A percentile compares a stretch with the other conserved stretches of the same genome.
Evolutionary conservation across 371 early-diverging fungal species (phyloP).

Genomic region (Syncephalastrum monosporum): DNA sequence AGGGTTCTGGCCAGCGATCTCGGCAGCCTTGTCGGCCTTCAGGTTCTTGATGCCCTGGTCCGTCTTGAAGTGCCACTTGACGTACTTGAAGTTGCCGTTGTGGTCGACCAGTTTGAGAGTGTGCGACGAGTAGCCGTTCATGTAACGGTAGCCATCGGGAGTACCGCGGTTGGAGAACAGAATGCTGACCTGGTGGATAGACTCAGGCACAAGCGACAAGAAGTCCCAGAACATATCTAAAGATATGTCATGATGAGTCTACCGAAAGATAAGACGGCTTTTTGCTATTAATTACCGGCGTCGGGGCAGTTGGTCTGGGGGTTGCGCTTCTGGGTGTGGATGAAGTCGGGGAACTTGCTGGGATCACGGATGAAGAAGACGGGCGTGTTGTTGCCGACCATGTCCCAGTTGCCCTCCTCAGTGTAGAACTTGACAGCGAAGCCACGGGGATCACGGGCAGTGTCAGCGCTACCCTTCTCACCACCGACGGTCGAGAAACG

Average conservation of each 20-base stretch:
- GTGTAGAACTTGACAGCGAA: conserved; percentile 80
- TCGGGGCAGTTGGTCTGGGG: conserved; percentile 60
- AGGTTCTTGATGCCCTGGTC: conserved; percentile 80
- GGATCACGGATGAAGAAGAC: conserved; percentile 76
- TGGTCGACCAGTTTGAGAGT: conserved; percentile 75
- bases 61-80: conserved; percentile 89
- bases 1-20: conserved; percentile 64
- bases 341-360: conserved; percentile 78
- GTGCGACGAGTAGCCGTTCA: conserved; percentile 81
- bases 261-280: not conserved
- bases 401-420: conserved; percentile 75
- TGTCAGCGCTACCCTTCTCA: conserved; percentile 74
- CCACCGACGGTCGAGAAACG: conserved; percentile 86
- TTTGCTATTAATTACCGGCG: conserved; percentile 8
- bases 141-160: conserved; percentile 76
- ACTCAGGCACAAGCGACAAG: conserved; percentile 73
- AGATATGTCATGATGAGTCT: not conserved
- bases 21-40: conserved; percentile 59
- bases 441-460: conserved; percentile 78
- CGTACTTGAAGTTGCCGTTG: conserved; percentile 66
- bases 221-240: conserved; percentile 69
- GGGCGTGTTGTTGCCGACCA: conserved; percentile 75
- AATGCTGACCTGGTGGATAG: conserved; percentile 78
- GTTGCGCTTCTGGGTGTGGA: conserved; percentile 82
- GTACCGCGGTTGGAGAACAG: conserved; percentile 82